Evolutionary conservation across 2,329 filamentous ascomycete species (phyloP).

Genomic region (Phaeoacremonium minimum): DNA sequence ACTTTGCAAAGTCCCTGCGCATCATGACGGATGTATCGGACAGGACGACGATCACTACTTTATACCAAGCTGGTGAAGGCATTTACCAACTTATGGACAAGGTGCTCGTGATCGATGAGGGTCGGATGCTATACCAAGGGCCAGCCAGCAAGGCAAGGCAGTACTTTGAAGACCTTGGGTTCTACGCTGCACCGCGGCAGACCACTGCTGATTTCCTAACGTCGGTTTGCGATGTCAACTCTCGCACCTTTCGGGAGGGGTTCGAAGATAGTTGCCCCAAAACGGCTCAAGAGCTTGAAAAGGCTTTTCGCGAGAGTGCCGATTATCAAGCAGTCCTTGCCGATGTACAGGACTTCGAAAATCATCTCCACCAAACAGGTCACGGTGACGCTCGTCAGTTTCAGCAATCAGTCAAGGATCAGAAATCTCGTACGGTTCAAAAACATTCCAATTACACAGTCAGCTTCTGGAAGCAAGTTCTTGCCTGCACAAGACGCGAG

Average conservation of each 20-base stretch:
- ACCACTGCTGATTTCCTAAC: constrained; percentile 79
- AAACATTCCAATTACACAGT: constrained; percentile 75
- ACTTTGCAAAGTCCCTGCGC: constrained; percentile 61
- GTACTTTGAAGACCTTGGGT: constrained; percentile 66
- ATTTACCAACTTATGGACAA: constrained; percentile 65
- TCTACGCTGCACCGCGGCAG: constrained; percentile 50
- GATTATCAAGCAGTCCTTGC: constrained; percentile 51
- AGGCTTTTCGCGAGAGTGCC: constrained; percentile 59
- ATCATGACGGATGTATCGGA: constrained; percentile 63
- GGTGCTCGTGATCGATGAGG: constrained; percentile 63
- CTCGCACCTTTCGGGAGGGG: constrained; percentile 63
- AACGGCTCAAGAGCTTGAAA: constrained; percentile 62
- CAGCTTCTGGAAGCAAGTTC: constrained; percentile 67
- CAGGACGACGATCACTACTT: constrained; percentile 54
- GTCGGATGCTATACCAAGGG: constrained; percentile 66
- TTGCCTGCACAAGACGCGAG: constrained; percentile 65
- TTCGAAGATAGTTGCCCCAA: constrained; percentile 64
- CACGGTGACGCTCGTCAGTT: constrained; percentile 61
- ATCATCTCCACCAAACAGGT: constrained; percentile 43
- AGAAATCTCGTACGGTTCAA: constrained; percentile 63
- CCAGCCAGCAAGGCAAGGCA: constrained; percentile 54
- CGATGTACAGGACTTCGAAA: constrained; percentile 44
- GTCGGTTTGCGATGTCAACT: constrained; percentile 68
- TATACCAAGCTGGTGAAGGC: constrained; percentile 60
- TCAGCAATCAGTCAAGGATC: constrained; percentile 58